phyloP scores from a whole-genome alignment of 805 yeast genomes.

The Wickerhamiella brachini region DNA sequence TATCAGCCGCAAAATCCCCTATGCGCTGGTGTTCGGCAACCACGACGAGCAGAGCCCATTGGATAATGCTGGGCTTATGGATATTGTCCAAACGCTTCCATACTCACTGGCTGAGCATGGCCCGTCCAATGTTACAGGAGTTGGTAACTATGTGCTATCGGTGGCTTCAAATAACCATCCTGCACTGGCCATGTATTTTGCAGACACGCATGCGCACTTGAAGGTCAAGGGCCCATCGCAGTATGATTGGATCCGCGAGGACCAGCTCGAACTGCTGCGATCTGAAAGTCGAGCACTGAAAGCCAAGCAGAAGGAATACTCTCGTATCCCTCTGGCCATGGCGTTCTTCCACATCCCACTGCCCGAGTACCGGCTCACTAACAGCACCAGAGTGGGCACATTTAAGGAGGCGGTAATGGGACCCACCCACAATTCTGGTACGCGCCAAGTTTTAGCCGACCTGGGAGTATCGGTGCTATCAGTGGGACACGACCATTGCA shows the following conservation, averaged over 20 bases:
- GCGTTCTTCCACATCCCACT: slow-evolving; percentile 92
- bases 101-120: slow-evolving; percentile 50
- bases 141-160: slow-evolving; percentile 65
- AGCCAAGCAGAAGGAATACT: slow-evolving; percentile 24
- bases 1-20: slow-evolving; percentile 57
- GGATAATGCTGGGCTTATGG: slow-evolving; percentile 45
- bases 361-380: slow-evolving; percentile 57
- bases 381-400: slow-evolving; percentile 38
- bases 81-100: slow-evolving; percentile 45
- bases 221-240: slow-evolving; percentile 36
- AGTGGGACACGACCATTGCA: slow-evolving; percentile 94
- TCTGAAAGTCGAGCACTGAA: slow-evolving; percentile 23
- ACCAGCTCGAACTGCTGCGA: slow-evolving; percentile 48
- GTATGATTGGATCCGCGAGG: slow-evolving; percentile 72
- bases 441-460: slow-evolving; percentile 41
- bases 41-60: slow-evolving; percentile 85
- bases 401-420: slow-evolving; percentile 66
- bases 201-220: slow-evolving; percentile 73
- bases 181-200: slow-evolving; percentile 50
- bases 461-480: slow-evolving; percentile 60
- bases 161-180: slow-evolving; percentile 25
- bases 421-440: slow-evolving; percentile 56
- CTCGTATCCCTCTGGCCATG: slow-evolving; percentile 47
- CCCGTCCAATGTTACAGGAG: slow-evolving; percentile 58
- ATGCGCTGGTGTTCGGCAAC: slow-evolving; percentile 77